Percentiles rank a stretch among this genome's conserved stretches.
Evolutionary conservation across 441 rosid species (phyloP).

Genomic region (Eutrema salsugineum): DNA sequence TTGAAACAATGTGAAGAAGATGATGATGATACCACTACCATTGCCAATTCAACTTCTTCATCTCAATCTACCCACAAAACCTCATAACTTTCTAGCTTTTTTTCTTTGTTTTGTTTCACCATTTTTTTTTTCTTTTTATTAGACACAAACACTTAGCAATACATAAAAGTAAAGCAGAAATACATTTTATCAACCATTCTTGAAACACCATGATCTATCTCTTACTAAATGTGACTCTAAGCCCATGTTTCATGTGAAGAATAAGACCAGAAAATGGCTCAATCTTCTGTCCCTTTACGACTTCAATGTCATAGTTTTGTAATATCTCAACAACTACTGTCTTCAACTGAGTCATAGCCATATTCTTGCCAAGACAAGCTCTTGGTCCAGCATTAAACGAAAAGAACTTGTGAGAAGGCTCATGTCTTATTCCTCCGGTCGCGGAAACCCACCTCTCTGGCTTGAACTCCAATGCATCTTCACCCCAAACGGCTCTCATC

Average conservation of each 20-base stretch:
- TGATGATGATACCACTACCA: slow-evolving; percentile 23
- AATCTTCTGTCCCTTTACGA: not conserved
- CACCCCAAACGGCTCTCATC: not conserved
- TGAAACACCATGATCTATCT: not conserved
- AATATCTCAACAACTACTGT: not conserved
- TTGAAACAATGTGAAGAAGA: slow-evolving; percentile 68
- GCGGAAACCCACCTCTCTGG: not conserved
- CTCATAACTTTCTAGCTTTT: not conserved
- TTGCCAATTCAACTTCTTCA: slow-evolving; percentile 1
- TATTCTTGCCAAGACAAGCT: not conserved
- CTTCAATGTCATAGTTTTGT: not conserved
- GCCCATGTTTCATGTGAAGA: not conserved
- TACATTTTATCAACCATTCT: not conserved
- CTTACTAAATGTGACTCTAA: not conserved
- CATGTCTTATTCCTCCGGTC: not conserved
- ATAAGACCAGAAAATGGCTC: not conserved
- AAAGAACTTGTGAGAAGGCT: not conserved
- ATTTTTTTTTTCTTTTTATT: not conserved
- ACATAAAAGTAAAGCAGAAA: not conserved
- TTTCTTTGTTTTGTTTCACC: not conserved
- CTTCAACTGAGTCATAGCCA: not conserved
- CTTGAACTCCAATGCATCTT: not conserved
- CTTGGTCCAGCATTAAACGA: not conserved
- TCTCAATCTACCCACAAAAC: slow-evolving; percentile 14
- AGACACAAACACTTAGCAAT: not conserved